Percentiles rank a stretch among this genome's conserved stretches.
Evolutionary conservation across 345 rosid genomes (phyloP).

Genomic region (Melaleuca alternifolia): DNA sequence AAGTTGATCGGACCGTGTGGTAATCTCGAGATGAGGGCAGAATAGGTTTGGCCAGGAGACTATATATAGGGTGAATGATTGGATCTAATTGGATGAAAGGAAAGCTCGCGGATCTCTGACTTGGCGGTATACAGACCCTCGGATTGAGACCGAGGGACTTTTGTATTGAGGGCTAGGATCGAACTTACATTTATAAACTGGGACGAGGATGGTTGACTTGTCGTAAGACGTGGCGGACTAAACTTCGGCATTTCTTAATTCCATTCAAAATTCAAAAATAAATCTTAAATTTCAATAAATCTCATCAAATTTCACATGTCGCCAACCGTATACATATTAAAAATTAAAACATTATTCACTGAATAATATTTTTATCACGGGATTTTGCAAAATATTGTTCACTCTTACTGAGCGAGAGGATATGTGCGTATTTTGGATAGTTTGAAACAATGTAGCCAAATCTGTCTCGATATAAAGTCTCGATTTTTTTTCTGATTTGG

Average conservation of each 20-base stretch:
- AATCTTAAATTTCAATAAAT: background rate
- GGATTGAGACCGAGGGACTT: background rate
- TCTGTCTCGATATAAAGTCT: too few species aligned
- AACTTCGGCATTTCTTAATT: background rate
- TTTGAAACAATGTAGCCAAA: too few species aligned
- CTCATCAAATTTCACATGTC: background rate
- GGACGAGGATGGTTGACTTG: background rate
- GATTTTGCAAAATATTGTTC: background rate
- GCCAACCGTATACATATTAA: background rate
- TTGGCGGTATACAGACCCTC: background rate
- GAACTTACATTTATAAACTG: background rate
- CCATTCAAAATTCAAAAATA: background rate
- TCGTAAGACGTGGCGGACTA: background rate
- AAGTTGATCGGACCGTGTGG: background rate
- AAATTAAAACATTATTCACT: background rate
- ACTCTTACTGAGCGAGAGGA: too few species aligned
- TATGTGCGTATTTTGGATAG: too few species aligned
- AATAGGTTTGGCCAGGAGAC: accelerated
- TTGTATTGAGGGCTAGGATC: background rate
- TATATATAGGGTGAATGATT: background rate
- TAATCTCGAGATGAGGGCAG: accelerated
- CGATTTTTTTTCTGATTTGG: too few species aligned
- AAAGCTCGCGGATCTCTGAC: background rate
- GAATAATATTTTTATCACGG: background rate
- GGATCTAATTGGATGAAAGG: background rate